Conservation (phyloP, 352 stramenopile genomes). For the Pilasporangium apinafurcum region DNA sequence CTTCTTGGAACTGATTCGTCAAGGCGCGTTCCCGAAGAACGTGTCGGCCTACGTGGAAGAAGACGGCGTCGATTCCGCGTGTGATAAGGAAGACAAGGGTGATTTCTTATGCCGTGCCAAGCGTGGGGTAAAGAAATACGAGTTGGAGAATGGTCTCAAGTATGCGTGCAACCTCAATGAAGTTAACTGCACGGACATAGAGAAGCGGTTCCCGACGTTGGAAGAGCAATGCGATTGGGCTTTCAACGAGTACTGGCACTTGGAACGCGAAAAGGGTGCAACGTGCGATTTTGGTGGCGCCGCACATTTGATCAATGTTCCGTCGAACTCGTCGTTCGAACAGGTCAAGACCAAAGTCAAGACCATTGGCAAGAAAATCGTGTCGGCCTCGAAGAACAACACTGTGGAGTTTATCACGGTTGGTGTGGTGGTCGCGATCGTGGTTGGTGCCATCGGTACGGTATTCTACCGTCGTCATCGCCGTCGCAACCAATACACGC, state of each 20-base stretch:
- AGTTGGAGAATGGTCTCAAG: slow-evolving; percentile 44
- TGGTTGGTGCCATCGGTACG: slow-evolving; percentile 2
- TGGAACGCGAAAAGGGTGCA: slow-evolving; percentile 45
- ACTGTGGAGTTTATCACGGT: slow-evolving; percentile 5
- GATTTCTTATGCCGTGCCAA: slow-evolving; percentile 67
- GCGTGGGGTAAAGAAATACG: slow-evolving; percentile 45
- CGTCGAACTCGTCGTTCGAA: not conserved
- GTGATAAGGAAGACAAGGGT: slow-evolving; percentile 61
- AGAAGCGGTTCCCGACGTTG: slow-evolving; percentile 36
- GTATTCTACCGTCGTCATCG: slow-evolving; percentile 10
- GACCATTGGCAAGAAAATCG: slow-evolving; percentile 4
- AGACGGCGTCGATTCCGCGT: slow-evolving; percentile 64
- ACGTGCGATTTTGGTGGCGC: slow-evolving; percentile 73
- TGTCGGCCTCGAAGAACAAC: not conserved
- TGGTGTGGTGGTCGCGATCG: slow-evolving; percentile 10
- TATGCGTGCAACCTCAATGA: slow-evolving; percentile 47
- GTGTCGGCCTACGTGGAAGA: slow-evolving; percentile 47
- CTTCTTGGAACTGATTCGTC: slow-evolving; percentile 67
- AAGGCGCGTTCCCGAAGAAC: slow-evolving; percentile 70
- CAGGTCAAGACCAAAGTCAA: not conserved
- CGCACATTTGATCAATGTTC: slow-evolving; percentile 38
- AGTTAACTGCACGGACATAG: slow-evolving; percentile 47
- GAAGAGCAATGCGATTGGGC: slow-evolving; percentile 61
- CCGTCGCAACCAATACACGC: slow-evolving; percentile 38
- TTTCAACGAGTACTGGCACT: slow-evolving; percentile 75